A percentile compares a stretch with the other conserved stretches of the same genome.
Evolutionary conservation across 257 asterid genomes (phyloP).

Genomic region (Solanum habrochaites): DNA sequence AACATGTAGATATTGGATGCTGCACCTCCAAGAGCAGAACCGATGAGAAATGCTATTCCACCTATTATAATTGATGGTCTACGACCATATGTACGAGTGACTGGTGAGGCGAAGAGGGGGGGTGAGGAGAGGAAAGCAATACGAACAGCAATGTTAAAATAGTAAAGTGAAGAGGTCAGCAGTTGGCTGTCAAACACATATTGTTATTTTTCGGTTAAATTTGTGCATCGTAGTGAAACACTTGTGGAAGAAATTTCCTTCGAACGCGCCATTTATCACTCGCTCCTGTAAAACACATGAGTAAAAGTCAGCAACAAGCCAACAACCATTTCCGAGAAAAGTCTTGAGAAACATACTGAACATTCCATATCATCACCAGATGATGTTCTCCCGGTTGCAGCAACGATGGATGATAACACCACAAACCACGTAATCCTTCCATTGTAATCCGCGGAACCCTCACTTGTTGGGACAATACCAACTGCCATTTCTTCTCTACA

Average conservation of each 20-base stretch:
- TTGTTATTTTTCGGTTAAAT: conserved; percentile 14
- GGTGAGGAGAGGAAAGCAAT: conserved; percentile 33
- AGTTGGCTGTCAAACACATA: conserved; percentile 44
- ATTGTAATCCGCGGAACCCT: conserved; percentile 3
- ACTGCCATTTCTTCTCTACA: conserved; percentile 4
- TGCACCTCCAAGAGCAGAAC: conserved; percentile 39
- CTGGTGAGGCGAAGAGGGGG: conserved; percentile 34
- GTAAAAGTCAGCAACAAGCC: neutral
- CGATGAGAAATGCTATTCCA: conserved; percentile 27
- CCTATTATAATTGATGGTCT: conserved; percentile 33
- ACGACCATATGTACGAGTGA: conserved; percentile 41
- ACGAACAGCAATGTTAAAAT: conserved; percentile 44
- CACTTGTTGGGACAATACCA: neutral
- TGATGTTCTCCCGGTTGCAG: conserved; percentile 22
- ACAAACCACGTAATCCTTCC: conserved; percentile 15
- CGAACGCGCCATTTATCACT: conserved; percentile 41
- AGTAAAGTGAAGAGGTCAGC: conserved; percentile 38
- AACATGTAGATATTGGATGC: conserved; percentile 36
- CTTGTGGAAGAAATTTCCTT: conserved; percentile 33
- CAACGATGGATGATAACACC: conserved; percentile 15
- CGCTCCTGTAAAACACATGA: conserved; percentile 28
- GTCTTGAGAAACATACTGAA: conserved; percentile 5
- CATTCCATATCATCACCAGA: conserved; percentile 26
- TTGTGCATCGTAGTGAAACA: conserved; percentile 21
- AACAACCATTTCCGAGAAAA: neutral